Evolutionary conservation across 2,329 filamentous ascomycete genomes (phyloP).

Genomic region (Dactylonectria macrodidyma): DNA sequence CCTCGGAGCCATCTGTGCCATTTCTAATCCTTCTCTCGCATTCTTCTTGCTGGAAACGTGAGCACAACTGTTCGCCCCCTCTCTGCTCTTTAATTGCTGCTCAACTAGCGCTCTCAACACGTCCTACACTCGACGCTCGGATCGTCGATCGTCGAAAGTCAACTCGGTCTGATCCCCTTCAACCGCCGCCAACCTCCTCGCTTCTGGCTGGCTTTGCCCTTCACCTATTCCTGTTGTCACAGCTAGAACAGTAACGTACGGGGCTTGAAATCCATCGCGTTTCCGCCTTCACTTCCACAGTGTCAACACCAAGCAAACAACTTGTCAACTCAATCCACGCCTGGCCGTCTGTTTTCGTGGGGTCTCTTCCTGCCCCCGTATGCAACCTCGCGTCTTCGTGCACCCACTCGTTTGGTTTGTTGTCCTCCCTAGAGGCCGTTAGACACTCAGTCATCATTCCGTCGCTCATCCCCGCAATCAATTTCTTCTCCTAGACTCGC

Average conservation of each 20-base stretch:
- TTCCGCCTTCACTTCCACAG: constrained; percentile 13
- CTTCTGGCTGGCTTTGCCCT: constrained; percentile 1
- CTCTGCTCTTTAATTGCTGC: neutral
- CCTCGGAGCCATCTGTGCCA: constrained; percentile 17
- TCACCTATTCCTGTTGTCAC: neutral
- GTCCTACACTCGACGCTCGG: neutral
- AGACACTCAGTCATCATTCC: constrained; percentile 33
- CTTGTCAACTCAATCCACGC: constrained; percentile 29
- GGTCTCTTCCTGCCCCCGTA: constrained; percentile 34
- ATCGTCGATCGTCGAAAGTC: constrained; percentile 6
- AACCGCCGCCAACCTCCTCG: constrained; percentile 8
- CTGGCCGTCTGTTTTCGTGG: constrained; percentile 33
- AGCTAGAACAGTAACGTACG: neutral
- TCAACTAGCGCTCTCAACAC: too few relatives aligned
- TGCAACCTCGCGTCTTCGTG: constrained; percentile 49
- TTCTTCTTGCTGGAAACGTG: neutral
- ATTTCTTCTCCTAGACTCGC: constrained; percentile 17
- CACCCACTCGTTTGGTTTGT: constrained; percentile 38
- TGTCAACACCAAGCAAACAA: constrained; percentile 17
- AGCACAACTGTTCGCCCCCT: neutral
- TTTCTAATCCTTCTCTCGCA: constrained; percentile 21
- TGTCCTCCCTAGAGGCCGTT: constrained; percentile 44
- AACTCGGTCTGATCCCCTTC: neutral
- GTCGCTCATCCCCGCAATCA: constrained; percentile 23
- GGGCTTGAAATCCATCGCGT: neutral